Conservation (phyloP, 164 flowering plant species). For the Sedum album region DNA sequence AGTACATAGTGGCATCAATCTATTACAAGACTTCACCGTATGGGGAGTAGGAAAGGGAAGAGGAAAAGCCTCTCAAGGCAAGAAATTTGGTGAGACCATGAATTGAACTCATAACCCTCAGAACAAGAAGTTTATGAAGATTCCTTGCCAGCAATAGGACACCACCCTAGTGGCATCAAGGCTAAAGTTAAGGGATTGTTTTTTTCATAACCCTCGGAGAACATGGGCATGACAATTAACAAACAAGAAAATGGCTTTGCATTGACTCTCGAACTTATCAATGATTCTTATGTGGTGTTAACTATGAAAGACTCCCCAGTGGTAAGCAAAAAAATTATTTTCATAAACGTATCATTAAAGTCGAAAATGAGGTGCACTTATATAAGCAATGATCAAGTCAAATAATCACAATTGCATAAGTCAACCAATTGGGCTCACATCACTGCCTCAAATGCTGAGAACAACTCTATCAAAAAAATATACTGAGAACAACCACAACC, state of each 20-base stretch:
- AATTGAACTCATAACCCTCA: too few species aligned
- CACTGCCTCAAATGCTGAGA: neutral
- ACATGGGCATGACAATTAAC: neutral
- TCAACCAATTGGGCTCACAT: neutral
- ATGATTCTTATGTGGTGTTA: neutral
- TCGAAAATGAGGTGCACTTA: neutral
- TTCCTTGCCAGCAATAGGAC: too few species aligned
- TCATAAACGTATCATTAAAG: neutral
- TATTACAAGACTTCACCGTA: too few species aligned
- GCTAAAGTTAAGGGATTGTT: neutral
- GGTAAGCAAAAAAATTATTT: neutral
- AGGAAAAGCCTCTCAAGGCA: too few species aligned
- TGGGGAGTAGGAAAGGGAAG: too few species aligned
- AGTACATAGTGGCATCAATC: too few species aligned
- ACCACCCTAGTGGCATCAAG: too few species aligned
- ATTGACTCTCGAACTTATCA: too few species aligned
- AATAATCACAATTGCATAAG: neutral
- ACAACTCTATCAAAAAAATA: neutral
- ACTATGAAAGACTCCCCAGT: neutral
- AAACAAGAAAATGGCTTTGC: neutral
- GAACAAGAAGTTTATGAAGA: too few species aligned
- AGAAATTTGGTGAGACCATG: too few species aligned
- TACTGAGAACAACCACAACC: too few species aligned
- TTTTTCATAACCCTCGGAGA: too few species aligned
- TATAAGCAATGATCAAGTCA: neutral